These are phyloP conservation scores for Fusarium clavum DNA, from an alignment of 2,329 filamentous ascomycete species.

Conservation along the genomic window DNA sequence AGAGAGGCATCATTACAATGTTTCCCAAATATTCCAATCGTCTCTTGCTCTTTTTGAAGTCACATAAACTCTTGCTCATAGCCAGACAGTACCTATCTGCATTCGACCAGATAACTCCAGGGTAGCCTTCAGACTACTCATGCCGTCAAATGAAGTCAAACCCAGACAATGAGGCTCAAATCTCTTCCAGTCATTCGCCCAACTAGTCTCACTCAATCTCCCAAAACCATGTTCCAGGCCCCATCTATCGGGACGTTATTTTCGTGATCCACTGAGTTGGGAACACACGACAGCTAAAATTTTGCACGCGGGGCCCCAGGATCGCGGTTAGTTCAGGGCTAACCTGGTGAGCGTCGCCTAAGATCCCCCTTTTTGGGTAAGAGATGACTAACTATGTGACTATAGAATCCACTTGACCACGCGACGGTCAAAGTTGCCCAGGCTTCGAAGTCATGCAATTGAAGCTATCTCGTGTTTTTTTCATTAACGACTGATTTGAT, in stretches of 20 bases:
- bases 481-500: too few relatives aligned
- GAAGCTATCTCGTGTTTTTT: slow-evolving; percentile 7
- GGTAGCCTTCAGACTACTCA: too few relatives aligned
- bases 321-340: slow-evolving; percentile 5
- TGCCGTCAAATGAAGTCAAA: too few relatives aligned
- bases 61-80: too few relatives aligned
- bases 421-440: not conserved
- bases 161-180: not conserved
- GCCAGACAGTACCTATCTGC: too few relatives aligned
- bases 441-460: slow-evolving; percentile 1
- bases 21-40: too few relatives aligned
- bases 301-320: slow-evolving; percentile 31
- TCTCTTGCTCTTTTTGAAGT: too few relatives aligned
- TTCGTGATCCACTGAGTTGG: slow-evolving; percentile 17
- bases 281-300: slow-evolving; percentile 19
- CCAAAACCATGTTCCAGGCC: not conserved
- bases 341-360: slow-evolving; percentile 6
- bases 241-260: not conserved
- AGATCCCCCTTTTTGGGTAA: slow-evolving; percentile 14
- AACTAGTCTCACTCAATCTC: not conserved
- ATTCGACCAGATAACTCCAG: too few relatives aligned
- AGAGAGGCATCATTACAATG: too few relatives aligned
- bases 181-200: not conserved
- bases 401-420: slow-evolving; percentile 13
- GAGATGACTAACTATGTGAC: slow-evolving; percentile 10